Evolutionary conservation across 108 stramenopile genomes (phyloP), one percentile per base, ranked within the genome.

Genomic region (Fistulifera pelliculosa): DNA sequence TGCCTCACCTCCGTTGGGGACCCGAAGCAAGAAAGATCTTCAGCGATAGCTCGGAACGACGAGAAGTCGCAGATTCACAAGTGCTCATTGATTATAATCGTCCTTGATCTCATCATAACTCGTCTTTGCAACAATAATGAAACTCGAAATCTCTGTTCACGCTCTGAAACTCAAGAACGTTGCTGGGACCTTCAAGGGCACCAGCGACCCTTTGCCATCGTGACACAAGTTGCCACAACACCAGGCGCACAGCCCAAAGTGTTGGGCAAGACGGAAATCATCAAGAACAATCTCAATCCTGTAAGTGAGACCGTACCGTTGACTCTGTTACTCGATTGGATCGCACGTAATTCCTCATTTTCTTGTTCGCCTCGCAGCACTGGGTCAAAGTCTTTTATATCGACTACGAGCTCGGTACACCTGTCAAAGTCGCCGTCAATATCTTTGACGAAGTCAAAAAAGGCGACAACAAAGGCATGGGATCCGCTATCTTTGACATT

Each of bases 151-250:
- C 6, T 80, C 86, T 4, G 44, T 87, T 14, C 51, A 75, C 38
- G 86, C 86, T 7, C 47, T 54, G 5, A 61, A 70, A 12, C 73
- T 87, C 41, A 77, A 77, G 64, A 87, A 87, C 66, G 81, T 83
- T 21, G 81, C 86, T n/a, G 86, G 86, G 15, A 52, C 64, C 11
- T 66, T 67, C 68, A 83, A 83, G 68, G 85, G 80, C 21, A 81
- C 66, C 13, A 75, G 73, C 27, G 85, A 87, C 70, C 85, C 85
- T 87, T 81, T 52, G 80, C 78, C 38, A 75, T 83, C 26, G 74
- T 83, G 18, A 87, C 85, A 15, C 21, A 70, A 24, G 52, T 87
- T 22, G 79, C 76, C 19, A 70, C 65, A 12, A 71, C 27, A 0
- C 62, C 62, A 26, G 67, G 66, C 40, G 58, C 69, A 39, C 64